Conservation (phyloP, 306 rosid genomes). For the Dryas octopetala region DNA sequence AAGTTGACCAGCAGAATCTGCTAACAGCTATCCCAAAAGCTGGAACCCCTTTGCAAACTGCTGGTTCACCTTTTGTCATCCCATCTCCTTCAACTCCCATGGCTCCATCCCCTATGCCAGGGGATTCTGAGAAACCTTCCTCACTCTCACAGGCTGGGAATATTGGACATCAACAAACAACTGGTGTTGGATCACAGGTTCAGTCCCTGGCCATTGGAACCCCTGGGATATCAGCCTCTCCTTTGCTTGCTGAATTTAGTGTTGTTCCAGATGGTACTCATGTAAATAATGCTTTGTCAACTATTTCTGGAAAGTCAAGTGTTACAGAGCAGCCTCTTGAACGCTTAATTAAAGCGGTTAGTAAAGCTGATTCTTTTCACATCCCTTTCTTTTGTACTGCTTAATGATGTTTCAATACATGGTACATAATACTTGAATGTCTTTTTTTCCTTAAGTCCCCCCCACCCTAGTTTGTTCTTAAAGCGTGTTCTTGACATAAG, state of each 20-base stretch:
- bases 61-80: conserved; percentile 70
- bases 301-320: conserved; percentile 61
- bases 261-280: conserved; percentile 58
- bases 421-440: neutral
- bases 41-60: conserved; percentile 75
- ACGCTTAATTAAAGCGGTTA: conserved; percentile 70
- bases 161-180: conserved; percentile 64
- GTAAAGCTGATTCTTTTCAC: conserved; percentile 35
- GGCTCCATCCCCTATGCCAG: conserved; percentile 79
- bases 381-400: neutral
- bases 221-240: conserved; percentile 94
- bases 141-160: conserved; percentile 60
- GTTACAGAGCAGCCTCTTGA: conserved; percentile 79
- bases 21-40: conserved; percentile 48
- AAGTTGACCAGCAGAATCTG: conserved; percentile 71
- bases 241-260: conserved; percentile 81
- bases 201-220: conserved; percentile 91
- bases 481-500: neutral
- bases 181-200: conserved; percentile 47
- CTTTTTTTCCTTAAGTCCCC: neutral
- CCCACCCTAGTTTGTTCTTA: no score
- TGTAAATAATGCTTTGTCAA: conserved; percentile 53
- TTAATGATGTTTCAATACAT: no score
- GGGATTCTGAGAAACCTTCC: conserved; percentile 75
- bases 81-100: conserved; percentile 86